Conservation (phyloP, 352 stramenopile species). For the Phytophthora aleatoria region DNA sequence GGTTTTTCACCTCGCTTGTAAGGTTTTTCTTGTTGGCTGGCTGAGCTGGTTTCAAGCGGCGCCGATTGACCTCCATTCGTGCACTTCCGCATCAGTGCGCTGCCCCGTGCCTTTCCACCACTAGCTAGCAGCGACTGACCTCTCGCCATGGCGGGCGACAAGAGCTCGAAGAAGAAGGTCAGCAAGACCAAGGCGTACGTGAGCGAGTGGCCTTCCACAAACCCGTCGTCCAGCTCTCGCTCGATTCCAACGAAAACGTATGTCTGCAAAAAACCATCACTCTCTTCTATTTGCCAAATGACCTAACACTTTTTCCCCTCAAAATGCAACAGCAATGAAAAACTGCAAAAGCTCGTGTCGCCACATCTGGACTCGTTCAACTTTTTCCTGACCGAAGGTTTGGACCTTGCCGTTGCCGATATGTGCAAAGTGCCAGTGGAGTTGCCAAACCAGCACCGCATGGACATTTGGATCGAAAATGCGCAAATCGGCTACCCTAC, state of each 20-base stretch:
- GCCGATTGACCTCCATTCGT: slow-evolving; percentile 35
- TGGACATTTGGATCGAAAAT: slow-evolving; percentile 93
- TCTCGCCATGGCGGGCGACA: slow-evolving; percentile 49
- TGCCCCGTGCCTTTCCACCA: not conserved
- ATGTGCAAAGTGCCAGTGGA: slow-evolving; percentile 91
- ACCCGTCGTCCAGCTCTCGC: slow-evolving; percentile 77
- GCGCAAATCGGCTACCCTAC: slow-evolving; percentile 93
- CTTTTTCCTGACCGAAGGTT: slow-evolving; percentile 96
- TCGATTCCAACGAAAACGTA: slow-evolving; percentile 76
- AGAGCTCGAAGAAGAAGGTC: slow-evolving; percentile 54
- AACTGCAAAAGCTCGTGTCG: slow-evolving; percentile 90
- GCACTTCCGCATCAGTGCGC: slow-evolving; percentile 31
- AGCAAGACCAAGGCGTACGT: slow-evolving; percentile 44
- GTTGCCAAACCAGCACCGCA: slow-evolving; percentile 85
- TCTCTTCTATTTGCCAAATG: slow-evolving; percentile 7
- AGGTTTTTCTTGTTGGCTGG: slow-evolving; percentile 46
- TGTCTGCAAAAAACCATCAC: slow-evolving; percentile 26
- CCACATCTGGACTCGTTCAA: slow-evolving; percentile 99
- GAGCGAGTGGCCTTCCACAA: slow-evolving; percentile 80
- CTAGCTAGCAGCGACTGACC: slow-evolving; percentile 4
- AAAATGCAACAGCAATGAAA: slow-evolving; percentile 62
- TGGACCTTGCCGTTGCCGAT: slow-evolving; percentile 92
- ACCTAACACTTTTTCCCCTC: not conserved
- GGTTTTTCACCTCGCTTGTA: slow-evolving; percentile 15
- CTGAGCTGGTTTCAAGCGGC: slow-evolving; percentile 32